Conservation (phyloP, 2,329 filamentous ascomycete species). For the Venturia effusa region DNA sequence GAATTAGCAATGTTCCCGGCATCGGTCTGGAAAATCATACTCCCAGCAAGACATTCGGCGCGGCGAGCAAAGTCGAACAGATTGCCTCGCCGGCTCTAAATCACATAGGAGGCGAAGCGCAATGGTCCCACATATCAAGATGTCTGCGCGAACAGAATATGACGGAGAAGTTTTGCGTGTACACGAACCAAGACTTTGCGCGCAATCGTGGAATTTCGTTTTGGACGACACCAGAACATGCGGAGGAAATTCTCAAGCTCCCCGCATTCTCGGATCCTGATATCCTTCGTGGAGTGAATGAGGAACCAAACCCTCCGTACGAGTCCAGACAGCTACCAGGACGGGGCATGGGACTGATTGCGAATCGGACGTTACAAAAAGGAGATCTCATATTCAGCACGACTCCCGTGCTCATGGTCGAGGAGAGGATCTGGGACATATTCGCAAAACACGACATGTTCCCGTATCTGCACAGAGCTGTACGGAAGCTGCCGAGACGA, state of each 20-base stretch:
- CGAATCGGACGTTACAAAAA: constrained; percentile 7
- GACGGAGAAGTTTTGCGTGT: constrained; percentile 11
- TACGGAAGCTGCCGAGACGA: constrained; percentile 5
- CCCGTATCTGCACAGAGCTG: not conserved
- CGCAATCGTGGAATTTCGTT: constrained; percentile 12
- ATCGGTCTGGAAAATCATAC: not conserved
- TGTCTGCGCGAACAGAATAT: constrained; percentile 8
- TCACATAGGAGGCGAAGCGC: not conserved
- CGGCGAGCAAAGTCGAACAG: not conserved
- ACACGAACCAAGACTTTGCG: constrained; percentile 10
- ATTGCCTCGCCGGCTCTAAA: not conserved
- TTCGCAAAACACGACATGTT: constrained; percentile 1
- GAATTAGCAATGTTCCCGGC: not conserved
- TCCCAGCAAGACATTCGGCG: not conserved
- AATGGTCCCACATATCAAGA: constrained; percentile 7
- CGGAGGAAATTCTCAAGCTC: not conserved
- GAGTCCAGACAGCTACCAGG: constrained; percentile 6
- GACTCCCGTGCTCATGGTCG: constrained; percentile 10
- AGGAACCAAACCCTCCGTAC: constrained; percentile 6
- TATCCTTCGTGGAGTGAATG: not conserved
- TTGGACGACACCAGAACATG: constrained; percentile 8
- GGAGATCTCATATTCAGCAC: constrained; percentile 11
- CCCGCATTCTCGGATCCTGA: constrained; percentile 10
- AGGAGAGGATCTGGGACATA: not conserved
- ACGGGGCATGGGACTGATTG: constrained; percentile 11